Conservation (phyloP, 2,329 filamentous ascomycete species). For the Sclerotinia glacialis region DNA sequence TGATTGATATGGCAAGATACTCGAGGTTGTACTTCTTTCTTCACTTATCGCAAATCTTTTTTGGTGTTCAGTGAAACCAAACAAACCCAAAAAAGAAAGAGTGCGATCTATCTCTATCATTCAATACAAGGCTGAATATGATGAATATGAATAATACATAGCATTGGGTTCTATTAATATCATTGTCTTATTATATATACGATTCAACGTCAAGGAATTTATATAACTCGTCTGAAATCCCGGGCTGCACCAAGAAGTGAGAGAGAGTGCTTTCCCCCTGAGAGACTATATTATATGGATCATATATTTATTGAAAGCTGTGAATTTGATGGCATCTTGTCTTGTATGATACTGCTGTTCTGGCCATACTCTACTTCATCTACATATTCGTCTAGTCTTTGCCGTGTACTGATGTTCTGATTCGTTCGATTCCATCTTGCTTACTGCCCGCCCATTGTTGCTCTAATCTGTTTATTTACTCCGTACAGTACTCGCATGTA, state of each 20-base stretch:
- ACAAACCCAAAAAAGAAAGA: too few relatives aligned
- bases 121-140: slow-evolving; percentile 3
- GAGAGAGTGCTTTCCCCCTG: background rate
- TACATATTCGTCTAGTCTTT: background rate
- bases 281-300: background rate
- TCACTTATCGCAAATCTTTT: background rate
- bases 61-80: background rate
- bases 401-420: background rate
- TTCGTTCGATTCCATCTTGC: background rate
- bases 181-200: background rate
- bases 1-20: background rate
- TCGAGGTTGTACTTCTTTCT: background rate
- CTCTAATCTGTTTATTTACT: background rate
- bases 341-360: background rate
- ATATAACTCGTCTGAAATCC: background rate
- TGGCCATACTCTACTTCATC: background rate
- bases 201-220: background rate
- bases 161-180: background rate
- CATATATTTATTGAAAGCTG: background rate
- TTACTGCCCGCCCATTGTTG: slow-evolving; percentile 7
- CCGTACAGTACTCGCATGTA: background rate
- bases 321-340: background rate
- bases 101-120: background rate
- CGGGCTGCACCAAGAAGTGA: background rate
- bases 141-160: slow-evolving; percentile 6